Evolutionary conservation across 1,284 basidiomycete species (phyloP), one percentile per base, ranked within the genome.

Genomic region (Termitomyces sp.): DNA sequence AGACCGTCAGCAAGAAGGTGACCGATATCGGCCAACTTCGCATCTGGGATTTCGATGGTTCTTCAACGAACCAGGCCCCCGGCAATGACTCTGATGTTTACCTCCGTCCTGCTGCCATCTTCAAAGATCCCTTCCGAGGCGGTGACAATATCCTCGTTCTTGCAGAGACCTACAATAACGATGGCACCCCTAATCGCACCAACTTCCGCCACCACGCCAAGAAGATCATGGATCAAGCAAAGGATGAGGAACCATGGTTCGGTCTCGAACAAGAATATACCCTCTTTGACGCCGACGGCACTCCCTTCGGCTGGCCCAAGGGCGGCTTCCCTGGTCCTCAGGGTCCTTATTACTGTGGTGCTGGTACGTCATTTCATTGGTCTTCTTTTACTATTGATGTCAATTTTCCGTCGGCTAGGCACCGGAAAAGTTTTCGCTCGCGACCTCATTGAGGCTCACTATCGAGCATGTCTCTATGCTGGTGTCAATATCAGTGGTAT

Each of bases 221-320:
- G 72, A 97, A 98, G 81, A 79, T 88, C 65, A 97, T 98, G 92
- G 93, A 96, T 59, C 82, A 86, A 57, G 91, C 88, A 64, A 90
- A 90, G 73, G 86, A 84, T 2, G n/a, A 70, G 38, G 77, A 81
- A 60, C 95, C 96, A 53, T 99, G 97, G 97, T 99, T 98, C 76
- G 95, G 97, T 76, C 81, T 99, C 61, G 96, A 99, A 79, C 96
- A 99, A 76, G 96, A 99, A 73, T 99, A 98, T 82, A 98, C 97
- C 65, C 88, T 99, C 65, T 93, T 99, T 67, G 95, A 94, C 71
- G 81, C 81, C 64, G 96, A 99, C 69, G 95, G 90, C 64, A 80
- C 81, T 59, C 96, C 97, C 54, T 93, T 82, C 73, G 95, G 94
- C 58, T 99, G 97, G 97, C 94, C 97, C 70, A 93, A 93, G 78